Evolutionary conservation across 106 monocot species (phyloP), one percentile per base, ranked within the genome.

Genomic region (Allium sativum): DNA sequence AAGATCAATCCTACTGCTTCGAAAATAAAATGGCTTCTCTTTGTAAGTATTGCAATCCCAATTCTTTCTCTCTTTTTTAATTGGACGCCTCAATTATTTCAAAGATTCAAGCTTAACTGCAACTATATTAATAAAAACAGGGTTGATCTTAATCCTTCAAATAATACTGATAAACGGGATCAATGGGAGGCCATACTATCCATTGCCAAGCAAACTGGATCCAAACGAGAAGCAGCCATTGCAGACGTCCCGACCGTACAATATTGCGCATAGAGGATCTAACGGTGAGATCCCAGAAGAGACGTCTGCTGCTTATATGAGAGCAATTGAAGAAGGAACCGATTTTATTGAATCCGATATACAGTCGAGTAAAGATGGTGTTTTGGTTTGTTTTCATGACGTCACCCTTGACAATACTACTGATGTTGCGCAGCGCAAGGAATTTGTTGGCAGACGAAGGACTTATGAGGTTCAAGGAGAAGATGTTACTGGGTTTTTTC

Each of bases 291-390:
- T 81, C 73, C 94, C 86, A 16, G 94, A 95, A 77, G 90, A 95
- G 81, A 95, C 90, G 15, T 19, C 65, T 45, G 72, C 64, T 46
- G 94, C 86, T 20, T 94, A 94, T 56, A 61, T 86, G 94, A 83
- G 88, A 71, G 90, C 95, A 16, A 96, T 96, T 53, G 82, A 87
- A 71, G 90, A 96, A 73, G 87, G 95, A 19, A 78, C 90, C 10
- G 90, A 96, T 58, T 96, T 96, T 65, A 96, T 96, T 65, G 95
- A 90, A 61, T 82, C 87, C 21, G 95, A 96, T 62, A 90, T 96
- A 42, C 82, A 90, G 73, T 80, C 90, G 12, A 84, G 53, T 18
- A 96, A 90, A 70, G 95, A 96, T 62, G 90, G 95, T 21, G 31
- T 48, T 14, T 78, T 96, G 12, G 80, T 96, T 57, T 96, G 95